Base-by-base conservation (phyloP, 176 grass and related monocot genomes). In the Oryza officinalis region DNA sequence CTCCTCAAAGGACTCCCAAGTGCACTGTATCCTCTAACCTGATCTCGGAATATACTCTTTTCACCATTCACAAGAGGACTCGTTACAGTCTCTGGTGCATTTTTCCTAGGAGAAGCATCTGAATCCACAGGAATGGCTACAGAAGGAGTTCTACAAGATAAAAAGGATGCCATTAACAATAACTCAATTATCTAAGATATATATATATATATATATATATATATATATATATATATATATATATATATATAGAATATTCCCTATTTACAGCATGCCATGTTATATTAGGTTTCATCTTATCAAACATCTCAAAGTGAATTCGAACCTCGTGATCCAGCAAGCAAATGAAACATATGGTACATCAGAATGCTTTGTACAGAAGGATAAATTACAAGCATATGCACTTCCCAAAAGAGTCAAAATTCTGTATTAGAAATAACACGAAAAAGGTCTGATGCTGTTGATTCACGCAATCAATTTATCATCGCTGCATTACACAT, bases 1-100 rank as follows among this genome's bases (percentile, higher is more conserved):
- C 90, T 97, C 83, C 90, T 88, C 60, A 91, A 49, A 65, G 92
- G 92, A 83, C 92, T 97, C 91, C 84, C 90, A 80, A 94, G 49
- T 74, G 84, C 74, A 80, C 74, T 89, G 50, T 76, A 72, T 47
- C 81, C 90, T 83, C 86, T 78, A 84, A 89, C 91, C 65, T 87
- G 79, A 75, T 91, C 89, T 67, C 76, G 80, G 69, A 89, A 82
- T 49, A 44, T 65, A 80, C 63, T 77, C 82, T 89, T 97, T 79
- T 88, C 90, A 57, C 80, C 87, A 74, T 91, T 89, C 28, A 89
- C 17, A 28, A 88, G 67, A 31, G 91, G 76, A 69, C 27, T 87
- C 30, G 77, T 83, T 80, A 69, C 81, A 91, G 74, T 74, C 71
- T 87, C 84, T 12, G 27, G 31, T 72, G 77, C 12, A 68, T 83